Conservation (phyloP, 352 stramenopile genomes). For the Pythium brassicae region DNA sequence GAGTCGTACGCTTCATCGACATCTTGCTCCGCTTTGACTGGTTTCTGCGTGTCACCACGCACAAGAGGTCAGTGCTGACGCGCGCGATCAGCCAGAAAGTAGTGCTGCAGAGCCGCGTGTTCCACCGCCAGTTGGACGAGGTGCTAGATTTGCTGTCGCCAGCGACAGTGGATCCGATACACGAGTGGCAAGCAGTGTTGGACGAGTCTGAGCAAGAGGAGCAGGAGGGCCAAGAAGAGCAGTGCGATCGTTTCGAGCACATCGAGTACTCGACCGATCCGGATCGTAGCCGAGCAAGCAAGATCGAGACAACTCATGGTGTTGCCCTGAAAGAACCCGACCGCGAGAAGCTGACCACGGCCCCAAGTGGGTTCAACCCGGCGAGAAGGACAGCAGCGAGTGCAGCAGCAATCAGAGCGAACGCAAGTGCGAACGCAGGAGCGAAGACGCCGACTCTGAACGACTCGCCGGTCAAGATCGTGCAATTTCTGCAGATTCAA, state of each 20-base stretch:
- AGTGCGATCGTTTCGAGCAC: background rate
- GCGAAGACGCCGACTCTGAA: background rate
- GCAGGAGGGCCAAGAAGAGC: background rate
- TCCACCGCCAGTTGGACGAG: background rate
- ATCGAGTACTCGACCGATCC: too few relatives aligned
- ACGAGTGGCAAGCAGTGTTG: background rate
- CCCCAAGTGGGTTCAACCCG: too few relatives aligned
- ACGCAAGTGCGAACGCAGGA: too few relatives aligned
- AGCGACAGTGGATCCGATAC: background rate
- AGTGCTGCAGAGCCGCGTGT: background rate
- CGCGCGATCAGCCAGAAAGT: constrained; percentile 2
- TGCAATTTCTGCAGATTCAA: background rate
- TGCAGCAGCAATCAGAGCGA: too few relatives aligned
- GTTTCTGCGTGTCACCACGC: background rate
- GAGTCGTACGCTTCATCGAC: background rate
- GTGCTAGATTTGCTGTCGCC: background rate
- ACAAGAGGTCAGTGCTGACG: background rate
- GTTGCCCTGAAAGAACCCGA: too few relatives aligned
- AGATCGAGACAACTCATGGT: too few relatives aligned
- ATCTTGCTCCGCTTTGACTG: background rate
- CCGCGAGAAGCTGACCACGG: too few relatives aligned
- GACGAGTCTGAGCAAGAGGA: background rate
- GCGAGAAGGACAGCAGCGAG: too few relatives aligned
- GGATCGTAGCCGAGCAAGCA: too few relatives aligned
- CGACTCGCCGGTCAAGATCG: background rate